Percentiles rank a stretch among this genome's conserved stretches.
Evolutionary conservation across 106 monocot species (phyloP).

Genomic region (Acanthochlamys bracteata): DNA sequence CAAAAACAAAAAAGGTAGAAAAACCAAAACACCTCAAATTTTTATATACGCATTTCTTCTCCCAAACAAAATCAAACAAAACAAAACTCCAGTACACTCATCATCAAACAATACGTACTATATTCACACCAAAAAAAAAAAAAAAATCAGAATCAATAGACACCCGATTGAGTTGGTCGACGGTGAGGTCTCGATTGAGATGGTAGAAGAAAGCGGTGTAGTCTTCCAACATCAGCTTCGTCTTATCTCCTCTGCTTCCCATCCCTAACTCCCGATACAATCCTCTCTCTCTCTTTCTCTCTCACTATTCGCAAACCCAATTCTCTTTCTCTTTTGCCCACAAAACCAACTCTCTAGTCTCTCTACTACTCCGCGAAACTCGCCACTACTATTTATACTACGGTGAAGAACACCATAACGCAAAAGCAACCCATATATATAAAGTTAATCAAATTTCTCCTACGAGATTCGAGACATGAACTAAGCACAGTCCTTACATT

Average conservation of each 20-base stretch:
- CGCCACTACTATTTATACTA: not conserved
- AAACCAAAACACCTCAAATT: too few relatives aligned
- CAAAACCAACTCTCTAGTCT: not conserved
- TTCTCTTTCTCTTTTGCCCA: not conserved
- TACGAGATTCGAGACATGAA: too few relatives aligned
- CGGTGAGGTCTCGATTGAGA: constrained; percentile 9
- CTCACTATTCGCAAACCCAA: not conserved
- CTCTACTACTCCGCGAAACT: not conserved
- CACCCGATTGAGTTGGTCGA: constrained; percentile 33
- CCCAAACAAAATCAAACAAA: too few relatives aligned
- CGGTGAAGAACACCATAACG: too few relatives aligned
- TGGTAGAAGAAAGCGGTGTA: constrained; percentile 28
- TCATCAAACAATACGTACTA: too few relatives aligned
- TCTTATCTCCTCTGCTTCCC: not conserved
- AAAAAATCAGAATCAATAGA: not conserved
- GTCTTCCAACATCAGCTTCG: constrained; percentile 26
- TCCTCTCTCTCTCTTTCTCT: not conserved
- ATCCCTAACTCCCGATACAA: too few relatives aligned
- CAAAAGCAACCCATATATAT: too few relatives aligned
- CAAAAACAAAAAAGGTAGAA: too few relatives aligned
- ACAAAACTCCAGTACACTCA: too few relatives aligned
- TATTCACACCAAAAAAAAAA: not conserved
- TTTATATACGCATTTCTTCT: too few relatives aligned
- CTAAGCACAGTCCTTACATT: too few relatives aligned
- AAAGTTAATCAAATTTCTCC: too few relatives aligned